Conservation (phyloP, 805 yeast species). For the Starmerella ratchasimensis region DNA sequence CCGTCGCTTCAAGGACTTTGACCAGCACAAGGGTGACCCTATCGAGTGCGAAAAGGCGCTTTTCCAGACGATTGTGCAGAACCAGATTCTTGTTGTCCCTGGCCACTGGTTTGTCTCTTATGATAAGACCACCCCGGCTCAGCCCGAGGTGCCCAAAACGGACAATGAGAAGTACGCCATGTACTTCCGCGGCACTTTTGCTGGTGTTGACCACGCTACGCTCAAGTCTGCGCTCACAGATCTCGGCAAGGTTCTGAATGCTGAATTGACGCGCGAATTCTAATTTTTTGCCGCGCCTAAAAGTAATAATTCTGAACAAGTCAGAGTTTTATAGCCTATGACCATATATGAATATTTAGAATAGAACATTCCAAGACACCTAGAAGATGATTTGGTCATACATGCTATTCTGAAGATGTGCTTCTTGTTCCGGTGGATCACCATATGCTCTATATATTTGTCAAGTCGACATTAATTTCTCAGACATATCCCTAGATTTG, state of each 20-base stretch:
- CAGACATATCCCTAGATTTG: too few relatives aligned
- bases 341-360: too few relatives aligned
- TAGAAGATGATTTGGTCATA: too few relatives aligned
- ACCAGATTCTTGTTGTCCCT: constrained; percentile 29
- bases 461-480: too few relatives aligned
- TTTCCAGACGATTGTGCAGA: constrained; percentile 25
- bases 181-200: constrained; percentile 34
- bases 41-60: constrained; percentile 25
- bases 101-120: constrained; percentile 31
- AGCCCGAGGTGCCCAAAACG: constrained; percentile 24
- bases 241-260: constrained; percentile 25
- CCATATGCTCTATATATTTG: too few relatives aligned
- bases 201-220: constrained; percentile 28
- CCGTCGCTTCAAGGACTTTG: constrained; percentile 35
- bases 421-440: too few relatives aligned
- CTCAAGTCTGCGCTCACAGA: constrained; percentile 26
- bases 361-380: too few relatives aligned
- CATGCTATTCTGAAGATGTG: too few relatives aligned
- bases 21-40: constrained; percentile 21
- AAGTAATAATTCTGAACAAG: too few relatives aligned
- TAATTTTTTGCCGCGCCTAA: too few relatives aligned
- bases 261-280: constrained; percentile 4
- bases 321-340: too few relatives aligned
- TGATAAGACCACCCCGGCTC: constrained; percentile 24
- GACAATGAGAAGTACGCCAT: constrained; percentile 24